Conservation (phyloP, 2,329 filamentous ascomycete species). For the Colletotrichum sp. region DNA sequence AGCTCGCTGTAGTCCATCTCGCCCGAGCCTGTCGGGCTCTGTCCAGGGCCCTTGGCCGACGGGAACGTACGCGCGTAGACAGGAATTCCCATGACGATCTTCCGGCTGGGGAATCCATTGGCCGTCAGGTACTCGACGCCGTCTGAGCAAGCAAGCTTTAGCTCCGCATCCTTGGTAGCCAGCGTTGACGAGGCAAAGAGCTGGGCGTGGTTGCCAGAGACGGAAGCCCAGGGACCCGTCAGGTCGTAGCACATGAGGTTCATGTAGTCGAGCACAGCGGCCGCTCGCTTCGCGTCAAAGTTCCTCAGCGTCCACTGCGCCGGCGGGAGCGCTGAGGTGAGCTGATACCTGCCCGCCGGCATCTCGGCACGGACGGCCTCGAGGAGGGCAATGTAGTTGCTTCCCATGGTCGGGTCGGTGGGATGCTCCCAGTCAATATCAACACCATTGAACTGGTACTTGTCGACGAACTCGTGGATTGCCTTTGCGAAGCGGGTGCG, state of each 20-base stretch:
- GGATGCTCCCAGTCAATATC: conserved; percentile 53
- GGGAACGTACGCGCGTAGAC: conserved; percentile 68
- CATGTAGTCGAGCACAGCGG: conserved; percentile 61
- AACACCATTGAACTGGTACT: conserved; percentile 65
- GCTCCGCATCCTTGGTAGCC: conserved; percentile 27
- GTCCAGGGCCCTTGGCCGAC: conserved; percentile 55
- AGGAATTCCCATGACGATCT: conserved; percentile 68
- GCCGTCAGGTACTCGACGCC: conserved; percentile 59
- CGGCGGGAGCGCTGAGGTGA: conserved; percentile 67
- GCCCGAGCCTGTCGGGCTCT: conserved; percentile 51
- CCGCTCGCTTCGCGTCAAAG: conserved; percentile 59
- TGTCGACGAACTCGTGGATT: conserved; percentile 58
- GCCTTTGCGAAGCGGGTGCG: conserved; percentile 61
- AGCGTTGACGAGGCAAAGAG: conserved; percentile 44
- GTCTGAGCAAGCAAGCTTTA: conserved; percentile 53
- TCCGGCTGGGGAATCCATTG: conserved; percentile 58
- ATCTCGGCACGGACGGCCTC: conserved; percentile 57
- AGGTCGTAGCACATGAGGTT: conserved; percentile 77
- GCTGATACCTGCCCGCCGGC: conserved; percentile 59
- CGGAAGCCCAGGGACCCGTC: conserved; percentile 64
- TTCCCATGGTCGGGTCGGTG: conserved; percentile 58
- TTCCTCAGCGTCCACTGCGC: conserved; percentile 66
- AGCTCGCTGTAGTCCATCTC: conserved; percentile 69
- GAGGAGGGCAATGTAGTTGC: conserved; percentile 63
- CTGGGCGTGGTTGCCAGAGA: conserved; percentile 69